Conservation (phyloP, 2,329 filamentous ascomycete species). For the Cercospora sp. region DNA sequence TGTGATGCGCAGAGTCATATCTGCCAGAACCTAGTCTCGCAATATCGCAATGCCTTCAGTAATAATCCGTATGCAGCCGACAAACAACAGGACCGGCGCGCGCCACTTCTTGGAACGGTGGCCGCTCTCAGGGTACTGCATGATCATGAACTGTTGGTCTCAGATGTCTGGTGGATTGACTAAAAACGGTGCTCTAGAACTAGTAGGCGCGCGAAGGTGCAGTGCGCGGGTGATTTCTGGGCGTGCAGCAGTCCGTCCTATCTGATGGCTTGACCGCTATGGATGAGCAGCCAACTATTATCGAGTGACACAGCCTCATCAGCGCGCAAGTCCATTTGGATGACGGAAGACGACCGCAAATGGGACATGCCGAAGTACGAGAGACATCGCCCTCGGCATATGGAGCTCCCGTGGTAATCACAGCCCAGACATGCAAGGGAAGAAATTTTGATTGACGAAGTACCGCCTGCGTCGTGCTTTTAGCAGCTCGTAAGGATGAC, state of each 20-base stretch:
- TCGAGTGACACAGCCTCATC: neutral
- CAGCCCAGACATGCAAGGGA: constrained; percentile 11
- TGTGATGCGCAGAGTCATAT: constrained; percentile 7
- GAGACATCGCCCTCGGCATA: neutral
- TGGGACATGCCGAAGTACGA: constrained; percentile 9
- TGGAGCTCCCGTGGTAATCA: neutral
- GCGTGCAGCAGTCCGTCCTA: constrained; percentile 4
- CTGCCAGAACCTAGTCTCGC: constrained; percentile 15
- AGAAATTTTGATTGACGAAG: constrained; percentile 5
- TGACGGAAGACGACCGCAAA: constrained; percentile 7
- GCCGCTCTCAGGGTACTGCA: constrained; percentile 4
- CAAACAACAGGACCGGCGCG: constrained; percentile 1
- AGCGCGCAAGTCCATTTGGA: neutral
- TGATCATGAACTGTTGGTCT: constrained; percentile 4
- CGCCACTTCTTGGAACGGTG: constrained; percentile 1
- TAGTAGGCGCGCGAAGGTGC: constrained; percentile 1
- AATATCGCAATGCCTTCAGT: neutral
- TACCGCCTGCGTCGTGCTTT: constrained; percentile 2
- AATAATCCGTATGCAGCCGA: constrained; percentile 15
- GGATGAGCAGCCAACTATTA: neutral
- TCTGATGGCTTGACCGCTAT: constrained; percentile 5
- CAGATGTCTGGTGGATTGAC: constrained; percentile 5
- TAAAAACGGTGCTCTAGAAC: constrained; percentile 2
- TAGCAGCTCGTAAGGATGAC: constrained; percentile 13
- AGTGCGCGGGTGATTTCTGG: constrained; percentile 8